These are phyloP conservation scores for Penicillium brevicompactum DNA, from an alignment of 2,329 filamentous ascomycete genomes.

Conservation along the genomic window DNA sequence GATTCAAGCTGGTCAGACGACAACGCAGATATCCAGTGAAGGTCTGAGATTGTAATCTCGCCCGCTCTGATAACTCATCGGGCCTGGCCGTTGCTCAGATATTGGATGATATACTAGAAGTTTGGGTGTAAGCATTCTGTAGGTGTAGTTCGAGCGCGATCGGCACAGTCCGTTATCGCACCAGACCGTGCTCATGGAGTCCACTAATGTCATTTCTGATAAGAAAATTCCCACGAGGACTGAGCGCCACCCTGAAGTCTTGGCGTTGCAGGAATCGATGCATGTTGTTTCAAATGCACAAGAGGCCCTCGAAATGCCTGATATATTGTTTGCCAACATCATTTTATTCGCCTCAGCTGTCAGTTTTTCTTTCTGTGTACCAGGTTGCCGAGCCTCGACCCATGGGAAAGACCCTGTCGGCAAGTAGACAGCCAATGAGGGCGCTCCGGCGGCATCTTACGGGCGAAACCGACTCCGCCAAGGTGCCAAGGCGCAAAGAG, in stretches of 20 bases:
- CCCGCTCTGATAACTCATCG: slow-evolving; percentile 1
- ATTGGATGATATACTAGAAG: neutral
- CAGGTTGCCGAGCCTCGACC: slow-evolving; percentile 12
- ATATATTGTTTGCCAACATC: no score
- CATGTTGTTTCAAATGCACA: neutral
- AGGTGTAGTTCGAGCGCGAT: slow-evolving; percentile 1
- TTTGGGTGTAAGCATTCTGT: neutral
- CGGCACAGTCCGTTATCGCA: slow-evolving; percentile 15
- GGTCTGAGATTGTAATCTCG: neutral
- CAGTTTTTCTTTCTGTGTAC: neutral
- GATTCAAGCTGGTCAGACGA: neutral
- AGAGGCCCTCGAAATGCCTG: no score
- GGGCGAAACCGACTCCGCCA: neutral
- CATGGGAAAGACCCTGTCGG: slow-evolving; percentile 14
- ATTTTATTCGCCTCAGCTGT: neutral
- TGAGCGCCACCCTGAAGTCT: slow-evolving; percentile 8
- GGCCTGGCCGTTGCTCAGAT: slow-evolving; percentile 3
- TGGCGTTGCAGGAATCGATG: slow-evolving; percentile 7
- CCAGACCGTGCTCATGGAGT: neutral
- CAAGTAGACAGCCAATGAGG: slow-evolving; percentile 15
- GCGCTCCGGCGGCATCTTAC: neutral
- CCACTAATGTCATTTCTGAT: slow-evolving; percentile 5
- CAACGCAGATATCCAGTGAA: slow-evolving; percentile 1
- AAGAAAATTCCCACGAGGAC: slow-evolving; percentile 14
- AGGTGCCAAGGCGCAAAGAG: slow-evolving; percentile 17